Conservation (phyloP, 2,329 filamentous ascomycete species). For the Aspergillus glaucus region DNA sequence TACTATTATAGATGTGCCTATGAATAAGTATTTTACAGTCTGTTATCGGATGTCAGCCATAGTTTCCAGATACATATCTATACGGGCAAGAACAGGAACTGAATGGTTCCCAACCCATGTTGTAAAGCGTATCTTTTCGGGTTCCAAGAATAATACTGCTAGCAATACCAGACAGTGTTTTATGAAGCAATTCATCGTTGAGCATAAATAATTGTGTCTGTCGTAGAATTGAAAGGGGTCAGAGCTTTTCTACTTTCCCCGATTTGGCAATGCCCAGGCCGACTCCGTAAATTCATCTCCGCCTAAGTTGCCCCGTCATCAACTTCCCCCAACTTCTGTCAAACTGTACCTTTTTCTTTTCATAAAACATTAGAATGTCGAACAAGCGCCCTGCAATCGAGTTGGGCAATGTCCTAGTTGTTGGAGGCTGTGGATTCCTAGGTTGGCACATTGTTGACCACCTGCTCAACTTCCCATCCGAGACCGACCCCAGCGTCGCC, state of each 20-base stretch:
- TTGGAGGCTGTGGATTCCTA: slow-evolving; percentile 79
- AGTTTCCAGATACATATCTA: too few relatives aligned
- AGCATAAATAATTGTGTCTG: too few relatives aligned
- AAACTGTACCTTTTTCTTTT: background rate
- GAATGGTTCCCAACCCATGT: too few relatives aligned
- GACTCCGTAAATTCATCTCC: background rate
- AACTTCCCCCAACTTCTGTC: background rate
- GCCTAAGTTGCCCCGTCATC: background rate
- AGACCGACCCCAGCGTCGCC: slow-evolving; percentile 33
- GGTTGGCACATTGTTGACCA: slow-evolving; percentile 75
- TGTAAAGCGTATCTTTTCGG: too few relatives aligned
- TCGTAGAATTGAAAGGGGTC: too few relatives aligned
- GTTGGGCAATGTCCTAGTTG: slow-evolving; percentile 67
- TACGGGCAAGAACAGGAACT: too few relatives aligned
- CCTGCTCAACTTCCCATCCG: slow-evolving; percentile 56
- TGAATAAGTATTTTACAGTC: too few relatives aligned
- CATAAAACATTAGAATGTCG: slow-evolving; percentile 18
- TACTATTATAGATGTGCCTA: too few relatives aligned
- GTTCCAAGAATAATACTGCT: too few relatives aligned
- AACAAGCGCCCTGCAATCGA: slow-evolving; percentile 28
- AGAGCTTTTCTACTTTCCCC: background rate
- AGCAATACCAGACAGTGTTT: too few relatives aligned
- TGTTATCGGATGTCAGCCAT: background rate
- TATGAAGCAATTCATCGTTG: too few relatives aligned
- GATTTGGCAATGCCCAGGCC: too few relatives aligned